Conservation (phyloP, 768 basidiomycete genomes). For the Tulasnella sp. region DNA sequence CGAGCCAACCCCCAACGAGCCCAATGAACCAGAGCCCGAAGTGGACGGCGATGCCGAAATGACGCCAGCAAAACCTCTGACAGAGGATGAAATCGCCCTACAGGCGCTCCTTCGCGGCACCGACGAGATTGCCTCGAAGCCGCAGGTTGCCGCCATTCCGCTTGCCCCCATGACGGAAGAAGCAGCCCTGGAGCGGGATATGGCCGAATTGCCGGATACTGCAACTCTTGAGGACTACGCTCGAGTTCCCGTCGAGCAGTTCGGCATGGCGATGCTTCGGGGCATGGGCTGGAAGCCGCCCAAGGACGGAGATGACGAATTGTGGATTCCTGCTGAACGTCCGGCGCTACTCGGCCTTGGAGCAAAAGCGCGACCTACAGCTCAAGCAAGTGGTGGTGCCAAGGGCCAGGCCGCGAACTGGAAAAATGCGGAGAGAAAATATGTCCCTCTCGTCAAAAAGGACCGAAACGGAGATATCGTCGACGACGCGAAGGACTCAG, state of each 20-base stretch:
- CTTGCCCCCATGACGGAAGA: conserved; percentile 61
- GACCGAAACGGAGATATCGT: conserved; percentile 44
- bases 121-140: conserved; percentile 33
- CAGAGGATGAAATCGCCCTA: conserved; percentile 42
- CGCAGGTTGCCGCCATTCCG: conserved; percentile 61
- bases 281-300: conserved; percentile 97
- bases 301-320: conserved; percentile 59
- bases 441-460: conserved; percentile 75
- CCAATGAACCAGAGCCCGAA: conserved; percentile 33
- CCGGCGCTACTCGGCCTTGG: conserved; percentile 90
- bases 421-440: conserved; percentile 59
- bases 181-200: conserved; percentile 83
- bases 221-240: conserved; percentile 83
- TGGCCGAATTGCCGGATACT: conserved; percentile 69
- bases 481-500: background rate
- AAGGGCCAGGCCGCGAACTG: conserved; percentile 40
- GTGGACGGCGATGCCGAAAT: conserved; percentile 35
- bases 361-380: conserved; percentile 76
- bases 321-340: conserved; percentile 76
- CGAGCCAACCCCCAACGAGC: conserved; percentile 35
- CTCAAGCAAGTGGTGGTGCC: conserved; percentile 43
- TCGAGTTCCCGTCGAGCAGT: conserved; percentile 86
- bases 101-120: conserved; percentile 43
- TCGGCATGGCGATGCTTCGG: conserved; percentile 86
- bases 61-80: conserved; percentile 49